phyloP scores from a whole-genome alignment of 2,329 filamentous ascomycete genomes.

The Colletotrichum eleusines region DNA sequence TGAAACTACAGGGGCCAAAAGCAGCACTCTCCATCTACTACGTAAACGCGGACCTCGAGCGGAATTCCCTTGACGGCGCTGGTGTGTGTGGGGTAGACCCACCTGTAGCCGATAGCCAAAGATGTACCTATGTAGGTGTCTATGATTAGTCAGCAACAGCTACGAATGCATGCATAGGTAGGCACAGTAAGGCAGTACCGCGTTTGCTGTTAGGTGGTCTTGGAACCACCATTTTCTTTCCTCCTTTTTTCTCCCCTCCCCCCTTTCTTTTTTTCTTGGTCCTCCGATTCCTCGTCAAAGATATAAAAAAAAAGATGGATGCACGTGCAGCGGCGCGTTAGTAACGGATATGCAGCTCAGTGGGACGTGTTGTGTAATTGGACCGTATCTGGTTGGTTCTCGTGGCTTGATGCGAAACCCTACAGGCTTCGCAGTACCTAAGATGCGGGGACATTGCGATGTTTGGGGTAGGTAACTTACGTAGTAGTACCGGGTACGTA shows the following conservation, averaged over 20 bases:
- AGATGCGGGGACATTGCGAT: background rate
- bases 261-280: too few species aligned
- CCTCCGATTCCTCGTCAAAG: slow-evolving; percentile 2
- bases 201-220: too few species aligned
- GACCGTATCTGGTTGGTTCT: slow-evolving; percentile 33
- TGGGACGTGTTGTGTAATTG: slow-evolving; percentile 17
- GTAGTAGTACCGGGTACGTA: background rate
- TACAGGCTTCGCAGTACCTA: too few species aligned
- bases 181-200: background rate
- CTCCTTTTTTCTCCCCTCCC: too few species aligned
- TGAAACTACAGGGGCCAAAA: too few species aligned
- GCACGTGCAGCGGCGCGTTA: background rate
- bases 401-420: slow-evolving; percentile 33
- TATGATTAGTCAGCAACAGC: background rate
- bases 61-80: slow-evolving; percentile 20
- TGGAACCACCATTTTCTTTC: too few species aligned
- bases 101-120: slow-evolving; percentile 16
- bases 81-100: background rate
- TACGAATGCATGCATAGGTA: too few species aligned
- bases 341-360: background rate
- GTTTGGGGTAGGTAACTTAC: slow-evolving; percentile 16
- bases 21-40: too few species aligned
- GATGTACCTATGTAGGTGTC: too few species aligned
- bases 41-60: slow-evolving; percentile 17
- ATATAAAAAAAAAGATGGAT: background rate